These are phyloP conservation scores for Ilyonectria destructans DNA, from an alignment of 2,329 filamentous ascomycete genomes.

Conservation along the genomic window DNA sequence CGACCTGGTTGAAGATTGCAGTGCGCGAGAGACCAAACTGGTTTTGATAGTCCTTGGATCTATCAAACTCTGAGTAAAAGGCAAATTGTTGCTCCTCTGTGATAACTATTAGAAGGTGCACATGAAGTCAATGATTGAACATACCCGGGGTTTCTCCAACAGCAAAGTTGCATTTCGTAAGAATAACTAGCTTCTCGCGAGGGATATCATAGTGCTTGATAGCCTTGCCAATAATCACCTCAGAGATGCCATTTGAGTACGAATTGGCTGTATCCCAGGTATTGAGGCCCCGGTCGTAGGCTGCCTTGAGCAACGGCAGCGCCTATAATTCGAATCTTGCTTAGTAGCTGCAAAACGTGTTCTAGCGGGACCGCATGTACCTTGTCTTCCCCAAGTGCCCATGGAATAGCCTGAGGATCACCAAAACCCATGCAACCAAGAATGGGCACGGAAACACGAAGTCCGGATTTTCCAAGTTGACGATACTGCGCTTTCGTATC, in stretches of 20 bases:
- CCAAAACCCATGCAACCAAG: conserved; percentile 30
- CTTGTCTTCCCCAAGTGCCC: not conserved
- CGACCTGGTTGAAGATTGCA: conserved; percentile 15
- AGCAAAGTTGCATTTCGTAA: conserved; percentile 69
- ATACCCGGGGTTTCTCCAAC: conserved; percentile 59
- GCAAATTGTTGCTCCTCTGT: too few species aligned
- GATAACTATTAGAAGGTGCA: not conserved
- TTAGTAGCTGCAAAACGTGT: too few species aligned
- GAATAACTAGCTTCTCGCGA: conserved; percentile 70
- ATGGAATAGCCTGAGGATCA: not conserved
- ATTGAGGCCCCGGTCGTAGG: conserved; percentile 28
- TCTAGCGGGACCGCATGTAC: too few species aligned
- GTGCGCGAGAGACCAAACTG: too few species aligned
- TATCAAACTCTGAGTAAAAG: too few species aligned
- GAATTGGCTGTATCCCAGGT: conserved; percentile 60
- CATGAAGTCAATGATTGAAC: not conserved
- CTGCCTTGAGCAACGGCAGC: conserved; percentile 31
- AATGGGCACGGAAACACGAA: conserved; percentile 30
- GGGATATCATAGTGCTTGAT: conserved; percentile 73
- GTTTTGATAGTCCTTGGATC: too few species aligned
- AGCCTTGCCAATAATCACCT: conserved; percentile 70
- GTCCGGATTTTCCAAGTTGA: conserved; percentile 18
- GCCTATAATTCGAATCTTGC: not conserved
- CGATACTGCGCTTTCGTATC: conserved; percentile 16
- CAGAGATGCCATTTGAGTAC: conserved; percentile 70